Evolutionary conservation across 495 filamentous ascomycete genomes (phyloP).

Genomic region (Aspergillus nanangensis): DNA sequence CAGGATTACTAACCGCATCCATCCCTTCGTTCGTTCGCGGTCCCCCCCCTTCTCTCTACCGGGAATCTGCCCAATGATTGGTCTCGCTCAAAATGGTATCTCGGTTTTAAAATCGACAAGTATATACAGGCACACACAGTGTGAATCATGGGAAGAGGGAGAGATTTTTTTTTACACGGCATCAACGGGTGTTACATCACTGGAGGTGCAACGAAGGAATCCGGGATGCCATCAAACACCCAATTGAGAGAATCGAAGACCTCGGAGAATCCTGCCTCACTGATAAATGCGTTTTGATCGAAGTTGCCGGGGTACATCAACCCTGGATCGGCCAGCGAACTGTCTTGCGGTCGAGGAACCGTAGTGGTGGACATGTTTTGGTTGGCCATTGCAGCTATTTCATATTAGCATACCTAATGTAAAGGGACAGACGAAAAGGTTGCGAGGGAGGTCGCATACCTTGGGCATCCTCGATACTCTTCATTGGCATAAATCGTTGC

Average conservation of each 20-base stretch:
- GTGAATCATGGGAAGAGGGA: neutral
- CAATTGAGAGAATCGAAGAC: slow-evolving; percentile 46
- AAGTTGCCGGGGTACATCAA: slow-evolving; percentile 39
- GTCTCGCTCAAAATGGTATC: neutral
- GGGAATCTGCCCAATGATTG: neutral
- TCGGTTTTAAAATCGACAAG: neutral
- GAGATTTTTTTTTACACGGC: neutral
- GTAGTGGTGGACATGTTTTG: slow-evolving; percentile 22
- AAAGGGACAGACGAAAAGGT: neutral
- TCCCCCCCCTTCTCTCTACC: too few relatives aligned
- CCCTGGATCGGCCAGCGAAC: slow-evolving; percentile 27
- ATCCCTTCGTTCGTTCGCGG: too few relatives aligned
- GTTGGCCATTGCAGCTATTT: slow-evolving; percentile 24
- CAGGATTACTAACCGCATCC: too few relatives aligned
- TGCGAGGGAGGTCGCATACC: slow-evolving; percentile 14
- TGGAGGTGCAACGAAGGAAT: slow-evolving; percentile 39
- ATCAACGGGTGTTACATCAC: slow-evolving; percentile 20
- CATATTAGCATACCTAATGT: slow-evolving; percentile 14
- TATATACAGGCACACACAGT: neutral
- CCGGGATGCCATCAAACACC: slow-evolving; percentile 46
- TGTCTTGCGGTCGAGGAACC: slow-evolving; percentile 24
- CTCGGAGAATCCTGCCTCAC: slow-evolving; percentile 42
- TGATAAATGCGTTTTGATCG: slow-evolving; percentile 39
- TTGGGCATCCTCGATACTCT: slow-evolving; percentile 38
- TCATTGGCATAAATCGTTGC: slow-evolving; percentile 40